phyloP scores from a whole-genome alignment of 2,329 filamentous ascomycete species.

The Trichophyton equinum region DNA sequence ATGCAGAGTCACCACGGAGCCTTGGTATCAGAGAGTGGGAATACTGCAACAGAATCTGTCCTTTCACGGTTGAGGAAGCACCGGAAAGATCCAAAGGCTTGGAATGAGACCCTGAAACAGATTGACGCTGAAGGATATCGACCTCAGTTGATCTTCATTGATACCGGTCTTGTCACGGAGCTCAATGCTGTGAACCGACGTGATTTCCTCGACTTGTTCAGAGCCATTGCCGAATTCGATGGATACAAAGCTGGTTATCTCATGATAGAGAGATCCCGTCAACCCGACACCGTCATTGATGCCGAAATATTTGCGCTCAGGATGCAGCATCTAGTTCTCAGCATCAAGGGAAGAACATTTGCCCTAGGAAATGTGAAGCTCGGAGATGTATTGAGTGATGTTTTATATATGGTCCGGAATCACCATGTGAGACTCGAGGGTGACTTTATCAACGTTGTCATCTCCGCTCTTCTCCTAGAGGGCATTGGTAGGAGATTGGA shows the following conservation, averaged over 20 bases:
- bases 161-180: slow-evolving; percentile 89
- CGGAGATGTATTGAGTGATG: slow-evolving; percentile 83
- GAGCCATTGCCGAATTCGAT: slow-evolving; percentile 89
- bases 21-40: slow-evolving; percentile 9
- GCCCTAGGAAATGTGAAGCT: slow-evolving; percentile 92
- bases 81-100: slow-evolving; percentile 53
- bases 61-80: slow-evolving; percentile 66
- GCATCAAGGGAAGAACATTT: slow-evolving; percentile 80
- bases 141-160: slow-evolving; percentile 93
- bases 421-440: slow-evolving; percentile 94
- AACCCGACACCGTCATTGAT: slow-evolving; percentile 80
- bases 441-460: slow-evolving; percentile 96
- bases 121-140: slow-evolving; percentile 81
- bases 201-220: slow-evolving; percentile 94
- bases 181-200: slow-evolving; percentile 71
- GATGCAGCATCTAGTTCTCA: slow-evolving; percentile 91
- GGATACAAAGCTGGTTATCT: slow-evolving; percentile 88
- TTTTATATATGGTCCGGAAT: slow-evolving; percentile 75
- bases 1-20: slow-evolving; percentile 16
- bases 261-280: slow-evolving; percentile 91
- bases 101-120: slow-evolving; percentile 59
- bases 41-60: slow-evolving; percentile 65
- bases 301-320: slow-evolving; percentile 82
- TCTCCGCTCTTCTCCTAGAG: slow-evolving; percentile 84
- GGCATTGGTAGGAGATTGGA: slow-evolving; percentile 83